Evolutionary conservation across 352 stramenopile species (phyloP), one percentile per base, ranked within the genome.

Genomic region (Phytophthora pluvialis): DNA sequence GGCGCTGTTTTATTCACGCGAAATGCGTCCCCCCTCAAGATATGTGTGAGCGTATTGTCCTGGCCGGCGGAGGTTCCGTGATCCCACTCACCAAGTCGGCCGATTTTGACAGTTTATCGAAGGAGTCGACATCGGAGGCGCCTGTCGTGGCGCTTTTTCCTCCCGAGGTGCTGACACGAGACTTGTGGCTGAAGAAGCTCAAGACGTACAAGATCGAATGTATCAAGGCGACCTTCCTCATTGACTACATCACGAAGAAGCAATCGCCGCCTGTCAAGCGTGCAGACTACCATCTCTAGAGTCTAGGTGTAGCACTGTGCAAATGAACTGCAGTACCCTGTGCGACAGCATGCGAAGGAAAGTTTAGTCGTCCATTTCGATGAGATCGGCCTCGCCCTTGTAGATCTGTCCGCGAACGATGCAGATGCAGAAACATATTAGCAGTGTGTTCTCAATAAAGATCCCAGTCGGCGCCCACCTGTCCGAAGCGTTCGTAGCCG

Each of bases 191-290:
- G 54, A 93, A 91, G 60, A 91, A 90, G 52, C 78, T 93, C 28
- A 79, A 79, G 45, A 60, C 64, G 12, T 69, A 83, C 35, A 72
- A 83, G n/a, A 66, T 96, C 13, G 76, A 86, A 57, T 89, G 84
- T 65, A 65, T 94, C 60, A 91, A 89, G 50, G 84, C 86, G 3
- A 84, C 61, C 32, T 94, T 96, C 47, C 72, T 96, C 28, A 92
- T 96, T 72, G 88, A 96, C 55, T 92, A 84, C 56, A 72, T 96
- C 50, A 94, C 88, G 26, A 96, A 94, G 69, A 77, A 94, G 60
- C 88, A 93, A 61, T 61, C 64, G 13, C 77, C 78, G 43, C 77
- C 67, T 13, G 79, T 83, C 12, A 72, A 77, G 49, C 67, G 74
- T 9, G 64, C 80, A 39, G 73, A 81, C 58, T 94, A 90, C 44